Base-by-base conservation (phyloP, 441 rosid genomes). In the Populus tomentosa region DNA sequence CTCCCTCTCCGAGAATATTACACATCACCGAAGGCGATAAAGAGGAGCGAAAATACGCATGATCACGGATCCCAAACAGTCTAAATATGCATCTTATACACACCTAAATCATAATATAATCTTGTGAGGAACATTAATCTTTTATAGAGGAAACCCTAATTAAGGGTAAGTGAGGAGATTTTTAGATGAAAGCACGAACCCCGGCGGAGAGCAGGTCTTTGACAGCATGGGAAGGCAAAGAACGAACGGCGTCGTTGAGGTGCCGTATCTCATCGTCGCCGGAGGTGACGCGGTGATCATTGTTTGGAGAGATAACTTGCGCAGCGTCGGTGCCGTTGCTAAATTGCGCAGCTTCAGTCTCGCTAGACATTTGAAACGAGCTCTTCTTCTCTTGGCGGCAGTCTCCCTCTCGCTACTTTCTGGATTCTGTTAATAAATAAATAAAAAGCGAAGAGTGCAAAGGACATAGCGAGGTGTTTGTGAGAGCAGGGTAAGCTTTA, bases 81-180 rank as follows among this genome's bases (percentile, higher is more conserved):
- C 99, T 90, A 75, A 91, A 81, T 53, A 91, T 75, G 88, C 98
- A 95, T 85, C 94, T 84, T 76, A 79, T 74, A 81, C 99, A 95
- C 8, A 93, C 92, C 98, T 95, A 73, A 71, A 80, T 5, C 40
- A 67, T 28, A 33, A 30, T 6, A 67, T 2, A 67, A 30, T 10
- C 20, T 5, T n/a, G 30, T 42, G 8, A 77, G 32, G 26, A 73
- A 16, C 11, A 11, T 30, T 24, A 6, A 30, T 13, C 32, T 40
- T 10, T 4, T 36, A 21, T 23, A 21, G 24, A 32, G 6, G 10
- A 78, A 79, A 16, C 4, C 74, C 36, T 71, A 73, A 61, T 72
- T 53, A 59, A 40, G 10, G 13, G 26, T 35, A 46, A 26, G 20
- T 1, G 72, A 11, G 42, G 30, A 38, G 24, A 64, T 1, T 4